Conservation (phyloP, 495 filamentous ascomycete genomes). For the Penicillium pancosmium region DNA sequence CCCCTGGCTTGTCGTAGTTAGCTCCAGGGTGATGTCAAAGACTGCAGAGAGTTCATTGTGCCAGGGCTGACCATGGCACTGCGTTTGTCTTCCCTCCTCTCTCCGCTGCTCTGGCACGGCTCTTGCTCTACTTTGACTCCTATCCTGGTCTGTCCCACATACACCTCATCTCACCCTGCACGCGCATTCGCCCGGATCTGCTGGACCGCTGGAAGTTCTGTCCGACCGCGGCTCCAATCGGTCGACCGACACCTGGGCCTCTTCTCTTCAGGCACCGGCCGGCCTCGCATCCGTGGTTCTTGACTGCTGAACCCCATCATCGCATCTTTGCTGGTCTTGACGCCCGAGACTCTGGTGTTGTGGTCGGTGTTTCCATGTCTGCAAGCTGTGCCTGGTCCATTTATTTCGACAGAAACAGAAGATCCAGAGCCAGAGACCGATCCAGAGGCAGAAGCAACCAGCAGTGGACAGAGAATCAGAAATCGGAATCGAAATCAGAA, state of each 20-base stretch:
- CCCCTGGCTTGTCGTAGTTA: background rate
- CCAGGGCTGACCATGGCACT: slow-evolving; percentile 7
- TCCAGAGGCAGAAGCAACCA: background rate
- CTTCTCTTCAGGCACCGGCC: slow-evolving; percentile 29
- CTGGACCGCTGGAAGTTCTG: slow-evolving; percentile 36
- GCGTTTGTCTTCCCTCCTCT: slow-evolving; percentile 6
- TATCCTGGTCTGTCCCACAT: slow-evolving; percentile 17
- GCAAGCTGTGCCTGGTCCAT: background rate
- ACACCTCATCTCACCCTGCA: slow-evolving; percentile 7
- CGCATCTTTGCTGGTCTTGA: slow-evolving; percentile 8
- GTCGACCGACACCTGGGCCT: slow-evolving; percentile 24
- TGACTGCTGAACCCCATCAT: slow-evolving; percentile 1
- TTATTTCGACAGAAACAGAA: background rate
- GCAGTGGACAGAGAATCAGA: background rate
- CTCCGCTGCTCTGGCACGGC: background rate
- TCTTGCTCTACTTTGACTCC: slow-evolving; percentile 1
- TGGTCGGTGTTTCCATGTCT: slow-evolving; percentile 4
- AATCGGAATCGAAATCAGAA: background rate
- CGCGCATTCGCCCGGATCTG: slow-evolving; percentile 32
- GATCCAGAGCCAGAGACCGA: background rate
- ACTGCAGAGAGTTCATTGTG: slow-evolving; percentile 6
- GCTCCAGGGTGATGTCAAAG: slow-evolving; percentile 22
- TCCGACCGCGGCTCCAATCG: slow-evolving; percentile 35
- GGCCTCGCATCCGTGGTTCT: slow-evolving; percentile 24
- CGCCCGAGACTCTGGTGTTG: slow-evolving; percentile 13